phyloP scores from a whole-genome alignment of 1,284 basidiomycete genomes.

The Sanghuangporus sanghuang region DNA sequence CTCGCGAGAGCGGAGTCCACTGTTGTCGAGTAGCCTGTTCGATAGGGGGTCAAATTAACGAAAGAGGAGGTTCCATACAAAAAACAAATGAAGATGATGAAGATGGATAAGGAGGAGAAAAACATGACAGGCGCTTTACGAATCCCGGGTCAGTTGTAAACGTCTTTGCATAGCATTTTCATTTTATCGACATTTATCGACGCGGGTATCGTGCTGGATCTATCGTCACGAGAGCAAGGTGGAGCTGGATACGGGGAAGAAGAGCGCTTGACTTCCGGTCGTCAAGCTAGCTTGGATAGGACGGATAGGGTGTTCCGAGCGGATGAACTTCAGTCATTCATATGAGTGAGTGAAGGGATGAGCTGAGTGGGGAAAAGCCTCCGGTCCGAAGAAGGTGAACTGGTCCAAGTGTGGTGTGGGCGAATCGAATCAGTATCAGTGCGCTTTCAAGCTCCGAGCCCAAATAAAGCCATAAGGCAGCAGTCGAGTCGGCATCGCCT shows the following conservation, averaged over 20 bases:
- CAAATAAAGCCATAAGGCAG: not conserved
- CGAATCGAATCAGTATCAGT: too few relatives aligned
- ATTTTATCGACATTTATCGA: not conserved
- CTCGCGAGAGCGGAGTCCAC: not conserved
- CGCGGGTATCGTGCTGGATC: not conserved
- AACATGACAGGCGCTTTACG: too few relatives aligned
- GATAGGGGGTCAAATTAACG: not conserved
- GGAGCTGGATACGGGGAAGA: not conserved
- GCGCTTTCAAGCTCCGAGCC: not conserved
- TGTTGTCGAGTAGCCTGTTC: not conserved
- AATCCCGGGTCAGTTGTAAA: not conserved
- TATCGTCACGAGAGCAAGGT: not conserved
- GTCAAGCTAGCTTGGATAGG: not conserved
- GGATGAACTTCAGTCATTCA: not conserved
- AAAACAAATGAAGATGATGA: too few relatives aligned
- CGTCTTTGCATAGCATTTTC: not conserved
- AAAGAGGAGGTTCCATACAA: too few relatives aligned
- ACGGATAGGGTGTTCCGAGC: not conserved
- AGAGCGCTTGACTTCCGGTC: not conserved
- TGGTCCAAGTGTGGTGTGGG: too few relatives aligned
- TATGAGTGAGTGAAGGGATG: not conserved
- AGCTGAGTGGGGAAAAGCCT: not conserved
- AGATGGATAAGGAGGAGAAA: too few relatives aligned
- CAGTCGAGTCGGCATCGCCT: not conserved
- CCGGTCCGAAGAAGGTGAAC: not conserved